These are phyloP conservation scores for Helicostylum pulchrum DNA, from an alignment of 192 early-diverging fungal species.

Conservation along the genomic window DNA sequence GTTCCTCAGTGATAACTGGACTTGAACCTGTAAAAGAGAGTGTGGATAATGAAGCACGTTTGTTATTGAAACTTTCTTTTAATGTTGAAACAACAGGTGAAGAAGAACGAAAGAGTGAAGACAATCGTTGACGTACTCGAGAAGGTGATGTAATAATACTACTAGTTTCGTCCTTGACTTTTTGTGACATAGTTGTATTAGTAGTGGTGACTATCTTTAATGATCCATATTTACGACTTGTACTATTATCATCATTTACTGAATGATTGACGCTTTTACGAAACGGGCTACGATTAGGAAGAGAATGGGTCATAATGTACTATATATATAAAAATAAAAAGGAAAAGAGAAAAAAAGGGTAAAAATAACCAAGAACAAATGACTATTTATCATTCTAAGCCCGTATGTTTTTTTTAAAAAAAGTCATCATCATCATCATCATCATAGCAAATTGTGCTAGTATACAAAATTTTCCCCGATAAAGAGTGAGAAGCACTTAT, in stretches of 20 bases:
- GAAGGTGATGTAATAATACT: background rate
- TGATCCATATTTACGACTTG: background rate
- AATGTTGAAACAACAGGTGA: constrained; percentile 1
- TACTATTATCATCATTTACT: background rate
- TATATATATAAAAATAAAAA: background rate
- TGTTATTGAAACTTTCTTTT: background rate
- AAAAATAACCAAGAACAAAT: too few species aligned
- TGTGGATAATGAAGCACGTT: too few species aligned
- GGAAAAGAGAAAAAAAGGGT: too few species aligned
- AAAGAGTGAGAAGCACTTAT: too few species aligned
- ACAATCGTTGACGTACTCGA: constrained; percentile 6
- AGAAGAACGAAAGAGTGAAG: constrained; percentile 2
- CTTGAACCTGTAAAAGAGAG: background rate
- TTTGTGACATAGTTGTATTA: too few species aligned
- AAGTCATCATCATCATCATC: too few species aligned
- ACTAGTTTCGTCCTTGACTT: too few species aligned
- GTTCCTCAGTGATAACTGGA: background rate
- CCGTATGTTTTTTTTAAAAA: too few species aligned
- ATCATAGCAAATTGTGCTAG: too few species aligned
- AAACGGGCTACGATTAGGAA: background rate
- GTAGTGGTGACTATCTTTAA: background rate
- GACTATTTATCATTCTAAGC: too few species aligned
- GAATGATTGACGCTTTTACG: background rate
- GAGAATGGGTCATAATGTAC: background rate
- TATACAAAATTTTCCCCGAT: too few species aligned